phyloP scores from a whole-genome alignment of 192 early-diverging fungal species.

The Linnemannia exigua region DNA sequence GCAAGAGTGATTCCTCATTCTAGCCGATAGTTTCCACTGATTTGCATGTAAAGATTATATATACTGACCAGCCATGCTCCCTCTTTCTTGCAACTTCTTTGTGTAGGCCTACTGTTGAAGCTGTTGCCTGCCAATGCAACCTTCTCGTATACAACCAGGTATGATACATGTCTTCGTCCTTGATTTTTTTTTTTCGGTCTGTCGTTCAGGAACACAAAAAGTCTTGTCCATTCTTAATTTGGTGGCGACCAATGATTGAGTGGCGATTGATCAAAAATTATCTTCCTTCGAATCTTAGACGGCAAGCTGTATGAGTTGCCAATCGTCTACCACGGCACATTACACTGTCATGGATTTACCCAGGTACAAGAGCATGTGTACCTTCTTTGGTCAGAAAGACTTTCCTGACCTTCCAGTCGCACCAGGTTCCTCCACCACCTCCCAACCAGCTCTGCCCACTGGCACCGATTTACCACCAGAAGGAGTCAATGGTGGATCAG shows the following conservation, averaged over 20 bases:
- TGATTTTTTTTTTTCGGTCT: not conserved
- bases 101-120: not conserved
- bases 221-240: not conserved
- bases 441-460: not conserved
- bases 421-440: not conserved
- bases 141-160: constrained; percentile 37
- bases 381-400: not conserved
- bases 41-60: too few relatives aligned
- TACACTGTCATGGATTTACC: constrained; percentile 1
- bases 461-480: not conserved
- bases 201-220: not conserved
- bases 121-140: constrained; percentile 26
- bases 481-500: not conserved
- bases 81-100: not conserved
- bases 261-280: not conserved
- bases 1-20: not conserved
- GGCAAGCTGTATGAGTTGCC: constrained; percentile 5
- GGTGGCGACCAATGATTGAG: not conserved
- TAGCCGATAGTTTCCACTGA: too few relatives aligned
- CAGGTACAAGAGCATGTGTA: constrained; percentile 18
- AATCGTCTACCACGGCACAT: constrained; percentile 5
- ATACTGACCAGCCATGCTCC: not conserved
- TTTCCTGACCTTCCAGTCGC: not conserved
- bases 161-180: not conserved
- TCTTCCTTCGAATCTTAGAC: constrained; percentile 2